Conservation (phyloP, 441 rosid species). For the Pelargonium myrrhifolium region DNA sequence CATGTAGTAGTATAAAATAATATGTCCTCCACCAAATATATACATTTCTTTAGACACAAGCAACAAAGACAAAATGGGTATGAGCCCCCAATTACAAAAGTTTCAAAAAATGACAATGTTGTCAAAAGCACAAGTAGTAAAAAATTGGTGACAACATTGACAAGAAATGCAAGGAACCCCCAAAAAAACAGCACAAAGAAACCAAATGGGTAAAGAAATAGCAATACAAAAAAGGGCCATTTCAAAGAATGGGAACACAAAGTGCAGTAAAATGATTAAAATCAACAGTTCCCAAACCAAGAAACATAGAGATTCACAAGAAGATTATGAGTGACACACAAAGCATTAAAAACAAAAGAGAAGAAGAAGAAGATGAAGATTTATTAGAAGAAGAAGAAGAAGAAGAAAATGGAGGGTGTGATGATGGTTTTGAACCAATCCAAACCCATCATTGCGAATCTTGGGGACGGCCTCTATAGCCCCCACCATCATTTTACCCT, state of each 20-base stretch:
- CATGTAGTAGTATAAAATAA: no score
- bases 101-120: not conserved
- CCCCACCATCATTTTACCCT: not conserved
- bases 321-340: not conserved
- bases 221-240: not conserved
- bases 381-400: not conserved
- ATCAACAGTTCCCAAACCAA: slow-evolving; percentile 8
- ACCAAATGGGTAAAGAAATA: slow-evolving; percentile 1
- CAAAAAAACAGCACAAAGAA: not conserved
- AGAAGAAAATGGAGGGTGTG: slow-evolving; percentile 6
- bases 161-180: slow-evolving; percentile 6
- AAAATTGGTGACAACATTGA: slow-evolving; percentile 8
- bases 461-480: slow-evolving; percentile 6
- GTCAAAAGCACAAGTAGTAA: slow-evolving; percentile 4
- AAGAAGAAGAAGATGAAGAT: not conserved
- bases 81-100: not conserved
- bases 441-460: slow-evolving; percentile 11
- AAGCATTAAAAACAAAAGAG: slow-evolving; percentile 8
- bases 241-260: not conserved
- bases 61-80: not conserved
- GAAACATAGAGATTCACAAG: slow-evolving; percentile 10
- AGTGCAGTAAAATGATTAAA: slow-evolving; percentile 4
- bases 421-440: slow-evolving; percentile 10
- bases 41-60: not conserved
- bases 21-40: not conserved